phyloP scores from a whole-genome alignment of 1,284 basidiomycete genomes.

The Meira nashicola region DNA sequence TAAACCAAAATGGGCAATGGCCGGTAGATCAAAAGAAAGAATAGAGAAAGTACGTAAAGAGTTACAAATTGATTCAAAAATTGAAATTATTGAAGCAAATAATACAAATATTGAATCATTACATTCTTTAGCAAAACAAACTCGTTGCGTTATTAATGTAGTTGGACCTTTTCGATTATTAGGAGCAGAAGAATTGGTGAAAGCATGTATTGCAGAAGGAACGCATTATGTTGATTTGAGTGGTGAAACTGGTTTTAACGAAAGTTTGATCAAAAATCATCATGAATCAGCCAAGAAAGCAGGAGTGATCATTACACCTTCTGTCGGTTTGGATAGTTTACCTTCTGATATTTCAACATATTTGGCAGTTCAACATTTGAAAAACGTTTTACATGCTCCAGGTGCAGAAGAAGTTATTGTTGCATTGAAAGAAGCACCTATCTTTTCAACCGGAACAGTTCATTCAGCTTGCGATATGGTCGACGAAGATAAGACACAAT shows the following conservation, averaged over 20 bases:
- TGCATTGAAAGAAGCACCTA: neutral
- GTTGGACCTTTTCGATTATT: constrained; percentile 12
- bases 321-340: constrained; percentile 10
- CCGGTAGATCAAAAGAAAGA: constrained; percentile 1
- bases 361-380: constrained; percentile 12
- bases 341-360: constrained; percentile 8
- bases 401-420: neutral
- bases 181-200: constrained; percentile 9
- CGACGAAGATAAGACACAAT: neutral
- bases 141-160: constrained; percentile 7
- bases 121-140: constrained; percentile 2
- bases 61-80: neutral
- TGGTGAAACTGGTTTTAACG: constrained; percentile 13
- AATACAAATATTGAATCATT: neutral
- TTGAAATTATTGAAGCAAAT: constrained; percentile 10
- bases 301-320: constrained; percentile 8
- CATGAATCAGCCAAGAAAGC: constrained; percentile 7
- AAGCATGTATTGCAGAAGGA: constrained; percentile 5
- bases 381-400: neutral
- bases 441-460: constrained; percentile 5
- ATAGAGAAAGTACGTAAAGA: constrained; percentile 7
- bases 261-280: neutral
- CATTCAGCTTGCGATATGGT: constrained; percentile 4
- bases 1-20: constrained; percentile 12
- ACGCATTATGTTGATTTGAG: constrained; percentile 12